phyloP scores from a whole-genome alignment of 352 stramenopile species.

The Hyaloperonospora brassicae region DNA sequence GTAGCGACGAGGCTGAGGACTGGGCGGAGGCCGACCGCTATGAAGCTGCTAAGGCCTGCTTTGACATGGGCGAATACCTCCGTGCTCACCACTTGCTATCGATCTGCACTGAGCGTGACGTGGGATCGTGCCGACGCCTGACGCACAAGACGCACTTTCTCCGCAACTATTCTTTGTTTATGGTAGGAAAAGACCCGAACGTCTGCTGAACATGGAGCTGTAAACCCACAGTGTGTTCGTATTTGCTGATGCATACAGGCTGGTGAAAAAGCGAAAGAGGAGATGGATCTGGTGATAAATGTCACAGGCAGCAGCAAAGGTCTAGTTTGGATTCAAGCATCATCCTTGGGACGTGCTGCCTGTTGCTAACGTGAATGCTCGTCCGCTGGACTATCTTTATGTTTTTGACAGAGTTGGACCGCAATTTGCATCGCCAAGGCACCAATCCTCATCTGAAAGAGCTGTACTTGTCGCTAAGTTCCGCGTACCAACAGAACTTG shows the following conservation, averaged over 20 bases:
- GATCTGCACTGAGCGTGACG: neutral
- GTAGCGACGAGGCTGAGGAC: constrained; percentile 9
- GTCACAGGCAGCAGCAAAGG: constrained; percentile 40
- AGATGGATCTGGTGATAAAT: constrained; percentile 68
- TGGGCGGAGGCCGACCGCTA: constrained; percentile 36
- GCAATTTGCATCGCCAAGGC: constrained; percentile 33
- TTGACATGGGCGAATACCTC: constrained; percentile 71
- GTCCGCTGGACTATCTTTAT: neutral
- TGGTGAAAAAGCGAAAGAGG: constrained; percentile 75
- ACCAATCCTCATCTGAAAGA: constrained; percentile 69
- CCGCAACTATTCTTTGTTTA: constrained; percentile 64
- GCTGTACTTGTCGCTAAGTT: constrained; percentile 46
- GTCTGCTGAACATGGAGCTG: neutral
- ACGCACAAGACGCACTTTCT: constrained; percentile 57
- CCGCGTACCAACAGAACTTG: constrained; percentile 35
- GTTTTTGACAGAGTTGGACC: constrained; percentile 23
- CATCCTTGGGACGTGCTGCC: too few relatives aligned
- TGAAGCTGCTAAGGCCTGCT: constrained; percentile 56
- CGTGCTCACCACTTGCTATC: constrained; percentile 56
- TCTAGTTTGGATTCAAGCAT: neutral
- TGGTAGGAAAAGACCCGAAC: constrained; percentile 25
- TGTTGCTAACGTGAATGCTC: neutral
- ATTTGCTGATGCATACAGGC: constrained; percentile 23
- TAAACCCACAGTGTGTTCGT: too few relatives aligned
- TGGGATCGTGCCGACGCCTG: constrained; percentile 2